Base-by-base conservation (phyloP, 2,329 filamentous ascomycete genomes). In the Exophiala bonariae region DNA sequence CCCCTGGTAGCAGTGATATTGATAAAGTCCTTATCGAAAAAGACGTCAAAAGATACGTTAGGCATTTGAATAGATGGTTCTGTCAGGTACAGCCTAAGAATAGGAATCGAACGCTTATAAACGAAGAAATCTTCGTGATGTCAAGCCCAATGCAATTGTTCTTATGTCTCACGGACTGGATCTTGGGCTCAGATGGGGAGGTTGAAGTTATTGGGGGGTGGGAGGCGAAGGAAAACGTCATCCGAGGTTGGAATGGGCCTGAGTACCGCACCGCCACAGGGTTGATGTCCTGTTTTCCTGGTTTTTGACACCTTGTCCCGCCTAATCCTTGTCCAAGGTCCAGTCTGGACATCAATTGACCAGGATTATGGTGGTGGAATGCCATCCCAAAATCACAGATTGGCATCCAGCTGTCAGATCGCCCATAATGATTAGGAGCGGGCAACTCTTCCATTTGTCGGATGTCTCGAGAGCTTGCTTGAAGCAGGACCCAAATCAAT, bases 41-140 rank as follows among this genome's bases (percentile, higher is more conserved):
- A 59, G 41, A 61, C 54, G 47, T 61, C 59, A 52, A 61, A 59
- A 8, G 57, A 59, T 54, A 61, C 50, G 56, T 61, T 61, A 56
- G 59, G 59, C 59, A 61, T 61, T 59, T 43, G 53, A 51, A 58
- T 20, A 28, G 40, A 9, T 28, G 19, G 40, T 42, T 41, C 53
- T 47, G 41, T 47, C 33, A 18, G n/a, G 16, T 26, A 26, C 26
- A 17, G 41, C 45, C 42, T 44, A 47, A 40, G 36, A 31, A n/a
- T 11, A 28, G 32, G 31, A 26, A n/a, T 34, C 26, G 43, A 19
- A 3, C 18, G 16, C 6, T 31, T 10, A 33, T 17, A 19, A 34
- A 22, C 32, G 13, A 40, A 19, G 33, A 17, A 40, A 22, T 8
- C 19, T 9, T 14, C 14, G 17, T 39, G 46, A 37, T 36, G 31